Evolutionary conservation across 352 stramenopile species (phyloP).

Genomic region (Phytophthora ramorum): DNA sequence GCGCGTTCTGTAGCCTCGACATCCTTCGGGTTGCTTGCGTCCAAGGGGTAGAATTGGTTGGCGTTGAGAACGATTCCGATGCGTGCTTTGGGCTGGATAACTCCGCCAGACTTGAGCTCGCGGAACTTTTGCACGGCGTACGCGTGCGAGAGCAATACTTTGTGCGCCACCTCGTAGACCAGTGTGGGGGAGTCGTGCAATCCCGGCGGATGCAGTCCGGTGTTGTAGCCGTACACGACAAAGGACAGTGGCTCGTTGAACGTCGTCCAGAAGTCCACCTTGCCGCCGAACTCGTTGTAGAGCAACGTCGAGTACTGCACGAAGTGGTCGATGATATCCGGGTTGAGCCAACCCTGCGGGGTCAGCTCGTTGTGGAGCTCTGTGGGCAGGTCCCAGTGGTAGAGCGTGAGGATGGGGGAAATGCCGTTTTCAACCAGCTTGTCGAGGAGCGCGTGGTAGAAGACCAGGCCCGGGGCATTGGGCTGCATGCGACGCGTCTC

Average conservation of each 20-base stretch:
- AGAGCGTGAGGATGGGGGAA: conserved; percentile 25
- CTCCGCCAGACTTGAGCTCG: conserved; percentile 58
- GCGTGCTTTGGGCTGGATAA: conserved; percentile 52
- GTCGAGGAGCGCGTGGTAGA: conserved; percentile 58
- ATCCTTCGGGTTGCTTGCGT: conserved; percentile 48
- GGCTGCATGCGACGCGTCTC: conserved; percentile 45
- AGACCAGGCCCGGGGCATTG: conserved; percentile 85
- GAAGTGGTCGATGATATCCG: conserved; percentile 67
- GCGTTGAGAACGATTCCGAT: conserved; percentile 93
- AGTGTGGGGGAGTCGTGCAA: conserved; percentile 41
- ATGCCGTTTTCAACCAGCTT: conserved; percentile 24
- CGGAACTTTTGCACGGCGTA: conserved; percentile 85
- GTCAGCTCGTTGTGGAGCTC: conserved; percentile 47
- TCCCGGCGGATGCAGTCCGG: conserved; percentile 52
- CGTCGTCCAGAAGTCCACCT: conserved; percentile 94
- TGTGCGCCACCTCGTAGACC: conserved; percentile 69
- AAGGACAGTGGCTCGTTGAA: conserved; percentile 94
- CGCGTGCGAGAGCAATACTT: conserved; percentile 92
- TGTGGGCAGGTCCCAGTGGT: conserved; percentile 30
- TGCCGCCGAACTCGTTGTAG: conserved; percentile 91
- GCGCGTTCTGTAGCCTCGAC: conserved; percentile 71
- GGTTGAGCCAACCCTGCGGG: conserved; percentile 14
- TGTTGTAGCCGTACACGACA: conserved; percentile 84
- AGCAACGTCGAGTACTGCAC: conserved; percentile 90
- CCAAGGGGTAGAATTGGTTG: conserved; percentile 77